phyloP scores from a whole-genome alignment of 805 yeast species.

The Jamesozyma jinghongensis region DNA sequence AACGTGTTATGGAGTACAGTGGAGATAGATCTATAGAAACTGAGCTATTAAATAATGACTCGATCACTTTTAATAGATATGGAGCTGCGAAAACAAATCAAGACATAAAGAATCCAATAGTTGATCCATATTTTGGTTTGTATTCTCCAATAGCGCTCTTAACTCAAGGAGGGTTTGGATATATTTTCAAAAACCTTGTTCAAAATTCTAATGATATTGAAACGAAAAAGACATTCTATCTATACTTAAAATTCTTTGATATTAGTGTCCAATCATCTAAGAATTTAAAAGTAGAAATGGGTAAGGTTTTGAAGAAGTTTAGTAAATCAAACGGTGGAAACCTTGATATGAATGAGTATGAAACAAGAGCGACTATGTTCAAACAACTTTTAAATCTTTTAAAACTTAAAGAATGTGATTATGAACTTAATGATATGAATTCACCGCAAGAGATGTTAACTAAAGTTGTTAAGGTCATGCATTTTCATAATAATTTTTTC shows the following conservation, averaged over 20 bases:
- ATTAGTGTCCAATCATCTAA: background rate
- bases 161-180: slow-evolving; percentile 9
- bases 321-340: slow-evolving; percentile 1
- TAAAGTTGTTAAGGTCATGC: no score
- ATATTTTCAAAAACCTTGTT: slow-evolving; percentile 8
- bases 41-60: slow-evolving; percentile 5
- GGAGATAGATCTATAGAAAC: slow-evolving; percentile 8
- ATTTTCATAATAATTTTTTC: background rate
- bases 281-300: no score
- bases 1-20: slow-evolving; percentile 1
- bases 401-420: no score
- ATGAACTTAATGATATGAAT: no score
- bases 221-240: slow-evolving; percentile 9
- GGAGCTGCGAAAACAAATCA: background rate
- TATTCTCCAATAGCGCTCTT: slow-evolving; percentile 8
- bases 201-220: slow-evolving; percentile 3
- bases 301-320: no score
- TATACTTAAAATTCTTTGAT: slow-evolving; percentile 11
- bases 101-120: background rate
- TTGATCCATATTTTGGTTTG: slow-evolving; percentile 8
- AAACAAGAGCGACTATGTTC: no score
- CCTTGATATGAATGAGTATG: no score
- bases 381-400: no score
- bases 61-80: slow-evolving; percentile 4
- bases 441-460: no score